These are phyloP conservation scores for Petrea volubilis DNA, from an alignment of 257 asterid species.

Conservation along the genomic window DNA sequence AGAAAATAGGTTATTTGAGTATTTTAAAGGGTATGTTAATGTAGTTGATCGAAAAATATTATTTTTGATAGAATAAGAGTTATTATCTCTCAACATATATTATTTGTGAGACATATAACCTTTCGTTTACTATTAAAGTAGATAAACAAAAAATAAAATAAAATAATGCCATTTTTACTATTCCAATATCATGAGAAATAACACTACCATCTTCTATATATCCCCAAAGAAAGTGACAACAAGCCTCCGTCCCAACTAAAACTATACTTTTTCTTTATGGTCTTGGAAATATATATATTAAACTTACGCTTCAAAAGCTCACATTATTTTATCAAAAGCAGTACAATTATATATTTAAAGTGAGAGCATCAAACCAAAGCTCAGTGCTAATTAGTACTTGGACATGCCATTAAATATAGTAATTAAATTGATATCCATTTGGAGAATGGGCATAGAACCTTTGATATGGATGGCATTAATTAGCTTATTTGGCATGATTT, in stretches of 20 bases:
- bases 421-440: not conserved
- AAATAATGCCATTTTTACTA: too few relatives aligned
- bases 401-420: not conserved
- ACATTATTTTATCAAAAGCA: not conserved
- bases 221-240: not conserved
- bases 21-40: too few relatives aligned
- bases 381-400: not conserved
- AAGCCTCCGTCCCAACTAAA: not conserved
- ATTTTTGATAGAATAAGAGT: too few relatives aligned
- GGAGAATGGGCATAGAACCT: slow-evolving; percentile 19
- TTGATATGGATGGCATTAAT: slow-evolving; percentile 15
- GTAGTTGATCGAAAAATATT: too few relatives aligned
- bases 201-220: too few relatives aligned
- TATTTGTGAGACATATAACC: too few relatives aligned
- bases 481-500: slow-evolving; percentile 25
- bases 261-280: not conserved
- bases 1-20: too few relatives aligned
- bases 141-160: too few relatives aligned
- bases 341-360: slow-evolving; percentile 1
- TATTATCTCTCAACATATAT: too few relatives aligned
- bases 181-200: too few relatives aligned
- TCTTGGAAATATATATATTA: not conserved
- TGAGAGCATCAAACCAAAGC: slow-evolving; percentile 1
- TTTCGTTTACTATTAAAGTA: too few relatives aligned
- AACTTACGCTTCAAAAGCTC: not conserved